Conservation (phyloP, 75 land plant genomes). For the Sequoia sempervirens region DNA sequence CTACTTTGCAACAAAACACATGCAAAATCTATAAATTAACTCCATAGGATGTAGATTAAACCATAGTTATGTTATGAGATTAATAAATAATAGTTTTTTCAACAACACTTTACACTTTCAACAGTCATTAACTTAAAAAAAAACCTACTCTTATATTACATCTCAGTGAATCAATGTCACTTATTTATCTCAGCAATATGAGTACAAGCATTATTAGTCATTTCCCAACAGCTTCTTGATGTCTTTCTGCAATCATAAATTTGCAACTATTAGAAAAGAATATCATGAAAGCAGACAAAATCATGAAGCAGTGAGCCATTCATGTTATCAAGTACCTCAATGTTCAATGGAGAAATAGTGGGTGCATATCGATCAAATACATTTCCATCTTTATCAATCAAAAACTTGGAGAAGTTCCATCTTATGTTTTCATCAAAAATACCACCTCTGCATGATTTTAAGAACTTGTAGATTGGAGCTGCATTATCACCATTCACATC, state of each 20-base stretch:
- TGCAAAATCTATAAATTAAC: too few species aligned
- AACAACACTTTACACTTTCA: too few species aligned
- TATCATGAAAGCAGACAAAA: background rate
- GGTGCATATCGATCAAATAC: slow-evolving; percentile 71
- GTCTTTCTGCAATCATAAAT: slow-evolving; percentile 37
- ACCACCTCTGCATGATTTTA: slow-evolving; percentile 59
- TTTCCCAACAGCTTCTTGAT: slow-evolving; percentile 34
- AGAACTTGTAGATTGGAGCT: slow-evolving; percentile 56
- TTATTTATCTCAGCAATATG: background rate
- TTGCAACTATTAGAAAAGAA: background rate
- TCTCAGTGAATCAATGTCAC: background rate
- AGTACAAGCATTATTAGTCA: background rate
- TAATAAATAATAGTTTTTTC: too few species aligned
- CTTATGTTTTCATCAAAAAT: slow-evolving; percentile 59
- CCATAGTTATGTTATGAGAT: too few species aligned
- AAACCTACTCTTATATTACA: too few species aligned
- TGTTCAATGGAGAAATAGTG: slow-evolving; percentile 57
- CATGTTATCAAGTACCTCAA: slow-evolving; percentile 40
- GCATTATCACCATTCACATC: slow-evolving; percentile 61
- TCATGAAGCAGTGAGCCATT: background rate
- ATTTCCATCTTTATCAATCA: slow-evolving; percentile 67
- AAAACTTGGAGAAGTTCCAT: slow-evolving; percentile 87
- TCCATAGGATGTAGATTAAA: too few species aligned
- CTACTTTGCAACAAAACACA: too few species aligned
- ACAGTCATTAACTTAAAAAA: too few species aligned